Percentiles rank a stretch among this genome's conserved stretches.
Evolutionary conservation across 164 flowering plant species (phyloP).

Genomic region (Umbilicus rupestris): DNA sequence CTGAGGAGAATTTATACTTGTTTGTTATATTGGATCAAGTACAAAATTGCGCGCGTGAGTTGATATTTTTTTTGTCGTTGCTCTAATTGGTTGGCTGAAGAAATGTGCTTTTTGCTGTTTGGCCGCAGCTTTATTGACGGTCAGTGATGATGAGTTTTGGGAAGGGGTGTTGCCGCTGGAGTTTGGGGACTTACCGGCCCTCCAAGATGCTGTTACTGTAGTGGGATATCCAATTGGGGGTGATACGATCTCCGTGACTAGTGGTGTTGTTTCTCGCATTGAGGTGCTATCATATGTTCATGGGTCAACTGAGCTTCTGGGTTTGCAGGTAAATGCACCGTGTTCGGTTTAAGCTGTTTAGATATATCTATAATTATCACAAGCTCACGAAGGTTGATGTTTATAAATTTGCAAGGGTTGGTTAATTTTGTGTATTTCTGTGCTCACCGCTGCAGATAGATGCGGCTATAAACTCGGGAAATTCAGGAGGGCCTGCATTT

Average conservation of each 20-base stretch:
- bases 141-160: constrained; percentile 92
- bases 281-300: constrained; percentile 94
- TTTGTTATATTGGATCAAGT: not conserved
- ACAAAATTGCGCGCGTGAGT: not conserved
- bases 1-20: too few relatives aligned
- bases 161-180: constrained; percentile 86
- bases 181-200: constrained; percentile 83
- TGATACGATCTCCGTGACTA: constrained; percentile 96
- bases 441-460: constrained; percentile 53
- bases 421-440: not conserved
- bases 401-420: not conserved
- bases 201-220: constrained; percentile 97
- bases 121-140: constrained; percentile 77
- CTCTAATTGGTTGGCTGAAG: not conserved
- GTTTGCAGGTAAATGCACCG: constrained; percentile 60
- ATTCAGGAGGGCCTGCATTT: constrained; percentile 99
- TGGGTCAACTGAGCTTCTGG: constrained; percentile 93
- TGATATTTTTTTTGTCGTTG: not conserved
- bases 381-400: not conserved
- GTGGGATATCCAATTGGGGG: constrained; percentile 99
- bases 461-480: constrained; percentile 98
- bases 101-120: not conserved
- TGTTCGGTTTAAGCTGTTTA: not conserved
- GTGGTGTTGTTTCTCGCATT: constrained; percentile 97
- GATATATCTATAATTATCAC: not conserved